Conservation (phyloP, 805 yeast genomes). For the Wickerhamiella nectarea region DNA sequence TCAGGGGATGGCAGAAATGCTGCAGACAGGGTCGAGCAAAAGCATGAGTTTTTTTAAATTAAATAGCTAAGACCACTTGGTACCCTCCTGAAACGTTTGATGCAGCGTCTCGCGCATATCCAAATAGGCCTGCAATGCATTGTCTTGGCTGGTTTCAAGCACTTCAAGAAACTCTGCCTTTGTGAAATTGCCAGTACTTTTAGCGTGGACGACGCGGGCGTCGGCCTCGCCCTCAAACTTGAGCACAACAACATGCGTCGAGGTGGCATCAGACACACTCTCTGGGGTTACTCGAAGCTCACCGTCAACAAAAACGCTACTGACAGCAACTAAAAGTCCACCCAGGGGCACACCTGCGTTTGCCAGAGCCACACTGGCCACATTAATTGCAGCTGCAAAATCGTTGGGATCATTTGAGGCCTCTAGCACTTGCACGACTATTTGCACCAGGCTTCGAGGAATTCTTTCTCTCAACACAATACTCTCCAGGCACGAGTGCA, state of each 20-base stretch:
- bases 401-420: constrained; percentile 35
- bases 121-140: constrained; percentile 34
- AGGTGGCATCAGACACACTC: constrained; percentile 32
- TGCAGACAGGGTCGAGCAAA: constrained; percentile 7
- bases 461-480: constrained; percentile 47
- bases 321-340: constrained; percentile 45
- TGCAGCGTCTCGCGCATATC: constrained; percentile 36
- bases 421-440: constrained; percentile 51
- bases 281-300: constrained; percentile 33
- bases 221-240: constrained; percentile 34
- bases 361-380: constrained; percentile 51
- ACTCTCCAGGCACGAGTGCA: constrained; percentile 47
- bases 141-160: constrained; percentile 38
- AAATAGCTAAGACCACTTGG: constrained; percentile 34
- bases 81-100: constrained; percentile 38
- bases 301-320: constrained; percentile 29
- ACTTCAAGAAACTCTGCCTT: constrained; percentile 40
- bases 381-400: constrained; percentile 57
- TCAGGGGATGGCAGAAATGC: constrained; percentile 24
- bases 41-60: not conserved
- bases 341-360: constrained; percentile 66
- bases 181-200: constrained; percentile 58
- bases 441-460: constrained; percentile 68
- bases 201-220: constrained; percentile 47
- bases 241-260: constrained; percentile 57